Evolutionary conservation across 257 asterid genomes (phyloP).

Genomic region (Knoxia roxburghii): DNA sequence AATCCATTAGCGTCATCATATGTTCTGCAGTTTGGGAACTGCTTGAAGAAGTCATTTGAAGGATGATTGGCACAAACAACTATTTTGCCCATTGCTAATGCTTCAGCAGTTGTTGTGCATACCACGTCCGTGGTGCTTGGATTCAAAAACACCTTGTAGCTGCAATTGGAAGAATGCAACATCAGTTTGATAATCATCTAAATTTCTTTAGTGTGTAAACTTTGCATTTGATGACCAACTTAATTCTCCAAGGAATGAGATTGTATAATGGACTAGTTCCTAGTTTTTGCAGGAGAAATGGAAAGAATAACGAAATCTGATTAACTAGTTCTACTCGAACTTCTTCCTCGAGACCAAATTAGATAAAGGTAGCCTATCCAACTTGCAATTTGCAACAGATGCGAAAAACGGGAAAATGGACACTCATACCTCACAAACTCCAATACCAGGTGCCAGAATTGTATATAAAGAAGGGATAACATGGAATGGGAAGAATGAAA

Average conservation of each 20-base stretch:
- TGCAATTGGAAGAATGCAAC: conserved; percentile 26
- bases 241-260: background rate
- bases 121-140: conserved; percentile 99
- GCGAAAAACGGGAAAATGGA: background rate
- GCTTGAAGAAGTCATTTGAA: conserved; percentile 94
- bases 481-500: background rate
- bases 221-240: no score
- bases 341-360: no score
- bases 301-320: background rate
- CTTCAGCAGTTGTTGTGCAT: conserved; percentile 98
- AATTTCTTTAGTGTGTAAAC: background rate
- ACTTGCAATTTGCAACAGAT: background rate
- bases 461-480: background rate
- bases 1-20: conserved; percentile 63
- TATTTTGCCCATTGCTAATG: conserved; percentile 95
- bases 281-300: background rate
- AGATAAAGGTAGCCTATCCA: background rate
- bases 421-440: background rate
- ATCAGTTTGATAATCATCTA: background rate
- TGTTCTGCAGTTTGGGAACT: conserved; percentile 88
- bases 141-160: conserved; percentile 85
- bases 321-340: background rate
- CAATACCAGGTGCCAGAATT: no score
- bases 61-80: conserved; percentile 93
- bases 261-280: background rate